Base-by-base conservation (phyloP, 2,329 filamentous ascomycete genomes). In the Plectosphaerella cucumerina region DNA sequence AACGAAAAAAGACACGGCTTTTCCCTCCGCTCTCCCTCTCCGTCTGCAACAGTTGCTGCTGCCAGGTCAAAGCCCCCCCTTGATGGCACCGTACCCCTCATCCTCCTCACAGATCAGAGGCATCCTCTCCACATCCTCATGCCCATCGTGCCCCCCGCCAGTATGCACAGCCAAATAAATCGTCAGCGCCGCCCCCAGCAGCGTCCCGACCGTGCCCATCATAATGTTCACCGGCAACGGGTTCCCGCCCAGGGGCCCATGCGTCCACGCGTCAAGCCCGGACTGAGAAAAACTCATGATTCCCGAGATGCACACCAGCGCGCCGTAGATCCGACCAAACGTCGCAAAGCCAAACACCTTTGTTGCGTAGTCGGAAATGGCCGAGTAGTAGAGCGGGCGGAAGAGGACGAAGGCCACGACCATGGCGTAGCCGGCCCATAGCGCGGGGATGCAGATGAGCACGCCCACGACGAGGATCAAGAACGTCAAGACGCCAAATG, bases 311-410 rank as follows among this genome's bases (percentile, higher is more conserved):
- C 86, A 90, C 49, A 89, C 89, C 50, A 91, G 81, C 3, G 87
- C 76, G 15, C 88, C 88, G 63, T 91, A 91, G 14, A 92, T 86
- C 53, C 88, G 88, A 11, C 87, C 87, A 56, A 91, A 91, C 0
- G 87, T 90, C n/a, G 81, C 78, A 62, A 90, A 90, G 3, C 87
- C 88, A 58, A 91, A 91, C 2, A 90, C 86, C 63, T 90, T 90
- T n/a, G 86, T 86, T 0, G 84, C 77, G 62, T 90, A 91, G 66
- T 90, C 87, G 67, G 84, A 89, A 54, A 91, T 84, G 6, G 86
- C 82, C 0, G 86, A 89, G 68, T 91, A 91, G 66, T 90, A 92
- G 0, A 91, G 72, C 0, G 87, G 88, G 0, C 88, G 80, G 56
- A 89, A 87, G 31, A 90, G 64, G 17, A 89, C 85, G 57, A 91